Evolutionary conservation across 225 moss, liverwort and hornwort species (phyloP), one percentile per base, ranked within the genome.

Genomic region (Lunularia cruciata): DNA sequence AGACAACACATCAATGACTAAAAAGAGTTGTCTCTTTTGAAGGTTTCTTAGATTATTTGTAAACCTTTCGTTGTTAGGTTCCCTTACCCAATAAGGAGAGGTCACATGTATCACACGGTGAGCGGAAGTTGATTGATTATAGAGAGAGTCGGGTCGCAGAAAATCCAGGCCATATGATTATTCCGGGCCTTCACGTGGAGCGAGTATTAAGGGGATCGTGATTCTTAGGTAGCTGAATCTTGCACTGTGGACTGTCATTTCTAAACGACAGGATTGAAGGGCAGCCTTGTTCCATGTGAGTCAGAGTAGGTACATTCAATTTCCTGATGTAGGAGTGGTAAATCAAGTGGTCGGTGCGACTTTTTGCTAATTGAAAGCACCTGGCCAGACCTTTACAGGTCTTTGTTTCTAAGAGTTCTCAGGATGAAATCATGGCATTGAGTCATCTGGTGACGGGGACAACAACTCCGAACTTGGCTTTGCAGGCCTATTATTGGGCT

Each of bases 61-160:
- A 58, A 61, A 67, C 60, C 79, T 61, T 73, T 71, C 53, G 68
- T 66, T 46, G 52, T 63, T 57, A 72, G 72, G 71, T 72, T 64
- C 72, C 63, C n/a, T 39, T 47, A 66, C 59, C 62, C 68, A 68
- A 75, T 62, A 76, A 74, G 68, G 39, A 70, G 70, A 72, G 72
- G 57, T 55, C 32, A 64, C 60, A 63, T 61, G 54, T 75, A 67
- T 71, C 75, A 66, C 65, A 57, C 51, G 57, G 53, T 66, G 67
- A 67, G 76, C 37, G 68, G 57, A 39, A 65, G 48, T 57, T 72
- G 72, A 55, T 75, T 49, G 48, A 63, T 47, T 39, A 32, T 57
- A 59, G 75, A 56, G 67, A 58, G 58, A 74, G 65, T 61, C 53
- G 62, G 67, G 70, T 68, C 6, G 26, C 4, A 47, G 20, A 23